Conservation (phyloP, 305 asterid genomes). For the Fraxinus angustifolia region DNA sequence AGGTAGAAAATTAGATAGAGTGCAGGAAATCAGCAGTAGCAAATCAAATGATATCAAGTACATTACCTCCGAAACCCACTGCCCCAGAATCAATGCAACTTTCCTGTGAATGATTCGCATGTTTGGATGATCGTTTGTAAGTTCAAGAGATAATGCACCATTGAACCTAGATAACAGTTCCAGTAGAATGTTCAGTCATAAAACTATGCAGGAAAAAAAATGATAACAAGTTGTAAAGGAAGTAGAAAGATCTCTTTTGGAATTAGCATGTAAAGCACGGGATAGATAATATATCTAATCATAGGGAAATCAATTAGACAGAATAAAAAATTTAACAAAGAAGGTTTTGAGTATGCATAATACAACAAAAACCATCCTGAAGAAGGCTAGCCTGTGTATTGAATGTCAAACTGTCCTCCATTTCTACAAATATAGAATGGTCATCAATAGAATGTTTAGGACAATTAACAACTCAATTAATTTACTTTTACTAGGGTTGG, state of each 20-base stretch:
- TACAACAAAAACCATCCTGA: slow-evolving; percentile 3
- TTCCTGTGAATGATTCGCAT: slow-evolving; percentile 89
- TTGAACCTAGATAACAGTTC: slow-evolving; percentile 66
- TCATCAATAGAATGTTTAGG: slow-evolving; percentile 3
- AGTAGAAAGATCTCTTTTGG: slow-evolving; percentile 1
- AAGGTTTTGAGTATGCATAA: not conserved
- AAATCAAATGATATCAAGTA: slow-evolving; percentile 9
- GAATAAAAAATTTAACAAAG: slow-evolving; percentile 11
- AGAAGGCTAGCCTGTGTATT: slow-evolving; percentile 14
- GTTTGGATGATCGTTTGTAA: slow-evolving; percentile 76
- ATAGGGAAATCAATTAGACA: slow-evolving; percentile 2
- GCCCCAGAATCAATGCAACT: slow-evolving; percentile 95
- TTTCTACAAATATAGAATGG: not conserved
- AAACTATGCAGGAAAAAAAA: slow-evolving; percentile 20
- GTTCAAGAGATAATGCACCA: slow-evolving; percentile 83
- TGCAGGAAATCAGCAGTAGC: slow-evolving; percentile 7
- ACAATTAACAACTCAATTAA: slow-evolving; percentile 8
- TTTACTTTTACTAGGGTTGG: slow-evolving; percentile 18
- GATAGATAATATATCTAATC: slow-evolving; percentile 2
- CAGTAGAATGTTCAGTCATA: slow-evolving; percentile 16
- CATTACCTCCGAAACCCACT: slow-evolving; percentile 96
- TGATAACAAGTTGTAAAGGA: not conserved
- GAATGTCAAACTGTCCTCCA: not conserved
- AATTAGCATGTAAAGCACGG: slow-evolving; percentile 6
- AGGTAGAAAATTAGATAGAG: slow-evolving; percentile 1